Base-by-base conservation (phyloP, 2,329 filamentous ascomycete genomes). In the Sporothrix curviconia region DNA sequence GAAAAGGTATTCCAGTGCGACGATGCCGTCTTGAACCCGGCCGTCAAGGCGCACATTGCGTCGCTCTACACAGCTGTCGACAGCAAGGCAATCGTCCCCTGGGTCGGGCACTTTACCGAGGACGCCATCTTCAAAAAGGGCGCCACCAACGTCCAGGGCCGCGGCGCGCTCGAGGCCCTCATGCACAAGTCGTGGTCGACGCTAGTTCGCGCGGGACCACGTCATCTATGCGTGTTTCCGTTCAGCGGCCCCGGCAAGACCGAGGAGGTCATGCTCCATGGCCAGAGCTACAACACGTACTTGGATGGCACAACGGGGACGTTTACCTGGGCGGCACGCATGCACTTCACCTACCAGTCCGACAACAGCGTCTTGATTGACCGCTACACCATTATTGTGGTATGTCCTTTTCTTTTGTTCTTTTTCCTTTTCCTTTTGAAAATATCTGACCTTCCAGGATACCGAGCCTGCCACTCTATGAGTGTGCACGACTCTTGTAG, bases 221-320 rank as follows among this genome's bases (percentile, higher is more conserved):
- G 40, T 40, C 15, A 42, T 61, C 25, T 57, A 61, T 14, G 42
- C 59, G 59, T 61, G 7, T 61, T 61, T 28, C 59, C 59, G 12
- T 50, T 57, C 36, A 54, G 42, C 37, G 50, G 50, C 7, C 50
- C 50, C 8, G 24, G 9, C 50, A 36, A 30, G 46, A 43, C 56
- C n/a, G 59, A 61, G 25, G 59, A 61, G 36, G 53, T 61, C 6
- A 61, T 61, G 59, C 39, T 61, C 24, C 53, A 61, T 17, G 59
- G 59, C 24, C 56, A 40, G 28, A 61, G 59, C 59, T 43, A 59
- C 47, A 61, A 61, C 50, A 25, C 51, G 14, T 55, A 19, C 53
- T 54, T 56, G 36, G 49, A 32, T 1, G 59, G 59, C 42, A 56
- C 56, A 12, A 49, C 24, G 30, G 22, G 28, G 12, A 61, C 59